Base-by-base conservation (phyloP, 352 stramenopile genomes). In the Phytophthora cajani region DNA sequence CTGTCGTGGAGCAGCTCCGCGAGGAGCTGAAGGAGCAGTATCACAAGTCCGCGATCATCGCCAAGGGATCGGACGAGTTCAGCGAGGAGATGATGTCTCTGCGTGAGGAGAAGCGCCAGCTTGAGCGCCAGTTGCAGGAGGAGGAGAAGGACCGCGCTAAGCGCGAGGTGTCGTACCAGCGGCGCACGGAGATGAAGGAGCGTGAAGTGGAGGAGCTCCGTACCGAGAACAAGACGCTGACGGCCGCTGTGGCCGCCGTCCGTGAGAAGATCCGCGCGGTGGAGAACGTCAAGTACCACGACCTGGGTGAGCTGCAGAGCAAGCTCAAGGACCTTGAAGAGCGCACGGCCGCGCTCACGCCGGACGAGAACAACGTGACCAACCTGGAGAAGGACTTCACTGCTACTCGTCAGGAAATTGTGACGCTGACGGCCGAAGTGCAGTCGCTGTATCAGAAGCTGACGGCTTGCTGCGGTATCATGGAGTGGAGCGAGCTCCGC, bases 401-500 rank as follows among this genome's bases (percentile, higher is more conserved):
- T 50, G 55, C 53, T 14, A 87, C 74, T 12, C 82, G 88, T 17
- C 82, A 88, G 23, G 77, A 84, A 11, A 80, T 86, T 44, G 59
- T 80, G 19, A 65, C 64, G 9, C 59, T 86, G 9, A 78, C 78
- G 14, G 75, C 84, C 21, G 70, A 80, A 32, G 77, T 90, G 30
- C 82, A 86, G 11, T 78, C 69, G 23, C 30, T 89, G 8, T 87
- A 87, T 51, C 57, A 85, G 53, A 87, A 87, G 49, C 62, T 93
- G 16, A 83, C 75, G 2, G 77, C 71, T 25, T 87, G 83, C 44
- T 90, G 81, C 55, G 78, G 79, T 3, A 74, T 93, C 14, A 60
- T 82, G n/a, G 83, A 91, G 44, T 87, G 82, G 74, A 84, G 74
- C 46, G 80, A 91, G 40, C 65, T 93, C 17, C 75, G 69, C 40